A percentile compares a stretch with the other conserved stretches of the same genome.
These are phyloP conservation scores for Endogone sp. DNA, from an alignment of 192 early-diverging fungal genomes.

Conservation along the genomic window DNA sequence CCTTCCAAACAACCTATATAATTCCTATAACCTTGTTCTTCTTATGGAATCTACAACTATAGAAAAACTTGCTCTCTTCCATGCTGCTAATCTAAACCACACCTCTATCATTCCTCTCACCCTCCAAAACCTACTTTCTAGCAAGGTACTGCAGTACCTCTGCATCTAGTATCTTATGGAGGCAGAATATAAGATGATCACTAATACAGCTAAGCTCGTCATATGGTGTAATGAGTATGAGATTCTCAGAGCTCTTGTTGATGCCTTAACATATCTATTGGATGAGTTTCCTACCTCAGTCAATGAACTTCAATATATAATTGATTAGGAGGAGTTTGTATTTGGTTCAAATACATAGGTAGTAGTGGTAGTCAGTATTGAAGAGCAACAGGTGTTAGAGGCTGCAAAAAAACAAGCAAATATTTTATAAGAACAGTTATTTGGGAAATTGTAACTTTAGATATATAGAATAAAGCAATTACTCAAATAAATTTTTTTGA, in stretches of 20 bases:
- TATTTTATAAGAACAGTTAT: too few relatives aligned
- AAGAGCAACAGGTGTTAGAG: slow-evolving; percentile 28
- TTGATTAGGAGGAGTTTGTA: slow-evolving; percentile 13
- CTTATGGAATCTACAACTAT: slow-evolving; percentile 22
- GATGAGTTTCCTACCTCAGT: too few relatives aligned
- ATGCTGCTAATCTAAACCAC: slow-evolving; percentile 10
- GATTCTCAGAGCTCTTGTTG: slow-evolving; percentile 7
- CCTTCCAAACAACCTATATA: slow-evolving; percentile 24
- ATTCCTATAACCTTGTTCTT: slow-evolving; percentile 30
- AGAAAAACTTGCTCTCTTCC: slow-evolving; percentile 25
- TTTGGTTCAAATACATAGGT: slow-evolving; percentile 14
- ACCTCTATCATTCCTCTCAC: slow-evolving; percentile 21
- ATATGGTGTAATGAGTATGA: slow-evolving; percentile 32
- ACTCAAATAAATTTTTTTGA: too few relatives aligned
- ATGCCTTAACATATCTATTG: too few relatives aligned
- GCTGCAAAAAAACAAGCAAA: slow-evolving; percentile 10
- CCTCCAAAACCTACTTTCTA: slow-evolving; percentile 24
- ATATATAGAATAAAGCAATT: too few relatives aligned
- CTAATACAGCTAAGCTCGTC: not conserved
- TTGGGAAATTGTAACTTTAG: too few relatives aligned
- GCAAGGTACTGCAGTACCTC: slow-evolving; percentile 29
- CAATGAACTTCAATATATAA: too few relatives aligned
- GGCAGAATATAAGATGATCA: slow-evolving; percentile 14
- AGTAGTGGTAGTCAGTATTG: slow-evolving; percentile 26
- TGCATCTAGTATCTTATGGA: slow-evolving; percentile 25